Percentiles rank a stretch among this genome's conserved stretches.
phyloP scores from a whole-genome alignment of 202 grass and related monocot species.

The Alloteropsis angusta region DNA sequence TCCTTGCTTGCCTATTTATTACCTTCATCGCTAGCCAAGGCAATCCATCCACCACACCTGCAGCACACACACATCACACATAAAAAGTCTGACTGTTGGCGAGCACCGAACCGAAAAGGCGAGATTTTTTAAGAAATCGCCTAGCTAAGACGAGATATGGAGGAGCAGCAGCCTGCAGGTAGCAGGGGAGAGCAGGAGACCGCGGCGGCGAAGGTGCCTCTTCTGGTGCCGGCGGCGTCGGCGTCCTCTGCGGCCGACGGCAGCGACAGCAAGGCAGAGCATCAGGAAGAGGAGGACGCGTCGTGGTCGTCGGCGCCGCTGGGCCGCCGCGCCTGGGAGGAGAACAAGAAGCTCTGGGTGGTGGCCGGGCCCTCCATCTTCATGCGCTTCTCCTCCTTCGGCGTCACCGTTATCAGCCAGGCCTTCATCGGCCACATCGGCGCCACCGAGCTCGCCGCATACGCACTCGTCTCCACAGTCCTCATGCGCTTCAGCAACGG shows the following conservation, averaged over 20 bases:
- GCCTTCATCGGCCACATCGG: slow-evolving; percentile 84
- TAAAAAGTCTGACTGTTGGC: too few relatives aligned
- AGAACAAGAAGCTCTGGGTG: slow-evolving; percentile 74
- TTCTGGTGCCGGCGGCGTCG: background rate
- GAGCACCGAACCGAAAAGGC: too few relatives aligned
- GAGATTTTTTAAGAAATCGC: too few relatives aligned
- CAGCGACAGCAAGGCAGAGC: background rate
- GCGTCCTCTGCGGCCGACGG: background rate
- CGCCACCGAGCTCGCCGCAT: slow-evolving; percentile 71
- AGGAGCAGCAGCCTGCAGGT: background rate
- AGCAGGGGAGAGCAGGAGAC: background rate
- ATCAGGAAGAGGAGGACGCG: background rate
- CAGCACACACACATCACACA: too few relatives aligned
- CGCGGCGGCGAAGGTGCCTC: background rate
- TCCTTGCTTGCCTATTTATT: too few relatives aligned
- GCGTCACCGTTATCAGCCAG: slow-evolving; percentile 71
- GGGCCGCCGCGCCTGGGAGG: slow-evolving; percentile 11
- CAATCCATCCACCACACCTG: too few relatives aligned
- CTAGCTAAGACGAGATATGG: too few relatives aligned
- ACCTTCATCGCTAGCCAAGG: too few relatives aligned
- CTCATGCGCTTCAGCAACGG: slow-evolving; percentile 71
- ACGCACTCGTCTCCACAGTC: slow-evolving; percentile 67
- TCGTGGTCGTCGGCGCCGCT: background rate
- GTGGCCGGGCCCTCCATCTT: slow-evolving; percentile 68
- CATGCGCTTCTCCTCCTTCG: slow-evolving; percentile 49